These are phyloP conservation scores for Eutrema yunnanense DNA, from an alignment of 345 rosid genomes.

Conservation along the genomic window DNA sequence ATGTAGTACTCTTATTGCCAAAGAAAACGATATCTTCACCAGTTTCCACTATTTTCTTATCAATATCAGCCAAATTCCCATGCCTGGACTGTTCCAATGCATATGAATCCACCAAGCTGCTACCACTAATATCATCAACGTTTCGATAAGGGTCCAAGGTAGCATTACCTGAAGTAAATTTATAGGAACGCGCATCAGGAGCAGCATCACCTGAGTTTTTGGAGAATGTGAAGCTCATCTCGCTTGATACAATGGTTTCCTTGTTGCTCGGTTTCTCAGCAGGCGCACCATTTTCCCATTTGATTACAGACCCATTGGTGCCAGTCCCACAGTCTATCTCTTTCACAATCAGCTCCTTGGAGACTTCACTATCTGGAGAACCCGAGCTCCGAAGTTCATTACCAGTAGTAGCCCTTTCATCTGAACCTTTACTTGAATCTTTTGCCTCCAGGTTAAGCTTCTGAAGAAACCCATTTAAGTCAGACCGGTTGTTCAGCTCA, in stretches of 20 bases:
- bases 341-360: slow-evolving; percentile 82
- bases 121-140: slow-evolving; percentile 30
- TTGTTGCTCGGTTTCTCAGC: slow-evolving; percentile 41
- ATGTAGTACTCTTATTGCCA: slow-evolving; percentile 47
- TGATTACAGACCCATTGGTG: slow-evolving; percentile 56
- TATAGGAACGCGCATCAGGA: slow-evolving; percentile 54
- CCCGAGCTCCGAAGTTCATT: slow-evolving; percentile 32
- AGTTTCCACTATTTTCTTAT: slow-evolving; percentile 40
- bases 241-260: slow-evolving; percentile 35
- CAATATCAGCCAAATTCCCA: slow-evolving; percentile 26
- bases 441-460: slow-evolving; percentile 54
- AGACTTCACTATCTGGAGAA: slow-evolving; percentile 46
- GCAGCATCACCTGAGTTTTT: slow-evolving; percentile 46
- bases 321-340: slow-evolving; percentile 77
- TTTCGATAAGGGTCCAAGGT: slow-evolving; percentile 34
- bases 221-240: slow-evolving; percentile 46
- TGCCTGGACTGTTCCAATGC: slow-evolving; percentile 35
- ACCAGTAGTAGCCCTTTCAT: slow-evolving; percentile 21
- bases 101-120: slow-evolving; percentile 30
- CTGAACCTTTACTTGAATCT: slow-evolving; percentile 34
- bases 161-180: slow-evolving; percentile 44
- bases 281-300: slow-evolving; percentile 43
- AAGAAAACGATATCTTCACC: slow-evolving; percentile 54
- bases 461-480: slow-evolving; percentile 67
- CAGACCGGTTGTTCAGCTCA: slow-evolving; percentile 66